Conservation (phyloP, 768 basidiomycete species). For the Trametes villosa region DNA sequence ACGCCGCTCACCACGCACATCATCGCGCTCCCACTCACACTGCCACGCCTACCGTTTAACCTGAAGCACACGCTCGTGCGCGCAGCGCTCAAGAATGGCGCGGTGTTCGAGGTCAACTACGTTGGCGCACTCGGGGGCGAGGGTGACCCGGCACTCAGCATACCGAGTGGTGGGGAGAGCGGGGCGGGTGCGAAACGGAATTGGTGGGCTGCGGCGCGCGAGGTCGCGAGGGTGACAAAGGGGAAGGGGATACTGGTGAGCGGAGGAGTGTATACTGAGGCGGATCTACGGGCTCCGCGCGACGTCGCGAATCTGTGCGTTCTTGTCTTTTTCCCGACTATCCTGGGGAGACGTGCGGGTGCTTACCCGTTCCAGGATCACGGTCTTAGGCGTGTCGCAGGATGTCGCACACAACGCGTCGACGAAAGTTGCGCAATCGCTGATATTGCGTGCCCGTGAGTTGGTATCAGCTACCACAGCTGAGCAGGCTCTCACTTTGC, state of each 20-base stretch:
- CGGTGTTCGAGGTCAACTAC: constrained; percentile 82
- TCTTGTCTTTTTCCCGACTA: background rate
- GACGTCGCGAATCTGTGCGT: constrained; percentile 80
- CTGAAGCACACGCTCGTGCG: constrained; percentile 85
- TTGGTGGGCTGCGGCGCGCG: constrained; percentile 83
- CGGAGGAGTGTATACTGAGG: constrained; percentile 62
- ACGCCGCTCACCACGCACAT: constrained; percentile 80
- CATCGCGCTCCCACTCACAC: constrained; percentile 77
- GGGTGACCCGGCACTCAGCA: constrained; percentile 48
- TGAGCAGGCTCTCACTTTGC: background rate
- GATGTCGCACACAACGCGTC: constrained; percentile 67
- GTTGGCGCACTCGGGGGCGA: constrained; percentile 73
- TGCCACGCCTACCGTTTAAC: constrained; percentile 77
- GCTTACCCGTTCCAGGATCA: constrained; percentile 48
- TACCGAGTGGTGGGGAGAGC: constrained; percentile 55
- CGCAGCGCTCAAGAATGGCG: constrained; percentile 80
- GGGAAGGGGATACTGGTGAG: constrained; percentile 78
- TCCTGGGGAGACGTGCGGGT: background rate
- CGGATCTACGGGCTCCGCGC: constrained; percentile 68
- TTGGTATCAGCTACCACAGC: constrained; percentile 14
- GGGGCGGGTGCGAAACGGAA: constrained; percentile 67
- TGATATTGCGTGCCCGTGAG: constrained; percentile 77
- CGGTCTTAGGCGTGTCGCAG: constrained; percentile 69
- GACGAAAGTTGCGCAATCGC: constrained; percentile 63
- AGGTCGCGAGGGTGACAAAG: constrained; percentile 79